A percentile compares a stretch with the other conserved stretches of the same genome.
phyloP scores from a whole-genome alignment of 352 stramenopile species.

The Phytophthora tentaculata region DNA sequence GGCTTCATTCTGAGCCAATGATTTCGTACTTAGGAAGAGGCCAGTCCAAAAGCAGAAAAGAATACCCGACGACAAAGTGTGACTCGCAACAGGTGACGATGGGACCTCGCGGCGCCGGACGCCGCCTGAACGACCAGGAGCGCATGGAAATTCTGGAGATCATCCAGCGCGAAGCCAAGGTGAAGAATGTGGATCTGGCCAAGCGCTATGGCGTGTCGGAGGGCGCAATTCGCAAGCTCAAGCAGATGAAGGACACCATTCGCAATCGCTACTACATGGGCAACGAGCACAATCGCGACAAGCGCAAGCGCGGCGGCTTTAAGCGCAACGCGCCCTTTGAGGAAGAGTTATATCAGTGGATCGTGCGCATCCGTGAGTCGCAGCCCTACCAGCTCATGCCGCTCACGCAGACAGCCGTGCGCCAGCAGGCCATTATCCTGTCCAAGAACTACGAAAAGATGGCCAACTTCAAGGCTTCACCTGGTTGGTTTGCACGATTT shows the following conservation, averaged over 20 bases:
- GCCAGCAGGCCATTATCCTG: constrained; percentile 83
- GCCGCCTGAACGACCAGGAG: constrained; percentile 88
- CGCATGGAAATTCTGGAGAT: constrained; percentile 91
- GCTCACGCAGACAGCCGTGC: constrained; percentile 84
- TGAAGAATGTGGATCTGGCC: constrained; percentile 88
- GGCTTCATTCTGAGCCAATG: constrained; percentile 23
- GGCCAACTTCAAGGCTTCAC: constrained; percentile 86
- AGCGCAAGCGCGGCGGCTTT: constrained; percentile 86
- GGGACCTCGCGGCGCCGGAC: constrained; percentile 76
- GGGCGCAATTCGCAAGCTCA: constrained; percentile 88
- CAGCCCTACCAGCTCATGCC: constrained; percentile 86
- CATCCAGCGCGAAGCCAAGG: constrained; percentile 77
- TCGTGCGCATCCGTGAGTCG: constrained; percentile 81
- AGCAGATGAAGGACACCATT: constrained; percentile 89
- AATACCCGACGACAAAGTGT: constrained; percentile 8
- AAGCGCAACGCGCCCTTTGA: constrained; percentile 86
- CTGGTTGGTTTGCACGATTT: constrained; percentile 89
- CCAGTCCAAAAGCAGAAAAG: constrained; percentile 8
- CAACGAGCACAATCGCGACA: constrained; percentile 88
- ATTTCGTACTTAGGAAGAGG: constrained; percentile 46
- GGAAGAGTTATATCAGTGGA: constrained; percentile 88
- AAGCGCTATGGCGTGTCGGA: constrained; percentile 89
- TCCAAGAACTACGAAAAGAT: constrained; percentile 88
- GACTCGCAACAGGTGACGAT: constrained; percentile 34
- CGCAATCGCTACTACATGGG: constrained; percentile 83